Base-by-base conservation (phyloP, 192 early-diverging fungal genomes). In the Radiomyces spectabilis region DNA sequence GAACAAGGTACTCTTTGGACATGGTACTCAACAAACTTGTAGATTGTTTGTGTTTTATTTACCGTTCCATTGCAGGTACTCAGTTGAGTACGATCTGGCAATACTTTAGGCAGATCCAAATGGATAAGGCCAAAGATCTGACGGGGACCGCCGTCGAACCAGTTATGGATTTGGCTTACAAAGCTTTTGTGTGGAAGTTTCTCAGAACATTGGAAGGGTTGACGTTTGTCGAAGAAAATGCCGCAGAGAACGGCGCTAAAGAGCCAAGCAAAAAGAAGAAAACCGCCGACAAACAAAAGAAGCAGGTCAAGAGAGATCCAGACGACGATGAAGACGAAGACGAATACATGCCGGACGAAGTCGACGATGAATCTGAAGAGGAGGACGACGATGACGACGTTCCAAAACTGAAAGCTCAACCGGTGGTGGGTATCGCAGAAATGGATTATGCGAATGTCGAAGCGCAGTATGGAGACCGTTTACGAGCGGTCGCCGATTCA, bases 131-230 rank as follows among this genome's bases (percentile, higher is more conserved):
- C 34, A 26, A 39, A 34, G 39, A 44, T 24, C 8, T 30, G 18
- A 57, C 2, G 16, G 5, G 39, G 33, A 5, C 21, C n/a, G 27
- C 29, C 1, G 35, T 25, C 12, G n/a, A 12, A 21, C 32, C 43
- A 22, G 30, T 13, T 12, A 38, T 57, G 3, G 55, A 57, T 29
- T 33, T 44, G n/a, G 42, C 30, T 2, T 57, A 57, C 44, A 57
- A 57, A 39, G 9, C 33, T 18, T 57, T 35, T 57, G 15, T 57
- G n/a, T 57, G 55, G 55, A 8, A 34, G 12, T 37, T 35, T 24
- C 29, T 57, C 19, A 46, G 21, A 32, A 22, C 1, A 0, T 5
- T 44, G 3, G 25, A 35, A 27, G 45, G 38, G 0, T 8, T 57
- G 6, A 10, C 9, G 2, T 57, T 48, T 22, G 46, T 27, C 41